Evolutionary conservation across 164 flowering plant genomes (phyloP), one percentile per base, ranked within the genome.

Genomic region (Litsea cubeba): DNA sequence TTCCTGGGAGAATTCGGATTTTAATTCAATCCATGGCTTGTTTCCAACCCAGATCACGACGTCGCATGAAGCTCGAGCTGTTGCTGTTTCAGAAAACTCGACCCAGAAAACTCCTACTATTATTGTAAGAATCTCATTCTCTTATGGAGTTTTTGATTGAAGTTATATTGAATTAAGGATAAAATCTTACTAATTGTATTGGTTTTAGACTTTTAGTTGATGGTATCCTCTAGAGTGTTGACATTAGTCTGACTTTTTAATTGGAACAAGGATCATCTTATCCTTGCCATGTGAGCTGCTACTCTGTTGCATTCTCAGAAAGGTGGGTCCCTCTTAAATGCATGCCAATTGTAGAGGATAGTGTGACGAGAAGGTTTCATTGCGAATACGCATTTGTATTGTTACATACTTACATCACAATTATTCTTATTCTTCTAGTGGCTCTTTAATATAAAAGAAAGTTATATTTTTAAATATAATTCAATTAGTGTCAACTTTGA

Each of bases 11-110:
- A 23, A 63, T 28, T 63, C 25, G 23, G 66, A 24, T 23, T 63
- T 63, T 28, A 25, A 22, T 12, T 25, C 66, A 17, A 18, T 28
- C 49, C 12, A 18, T n/a, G 20, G 5, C 70, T 7, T 25, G 50
- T 49, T 66, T 32, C 76, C 57, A 26, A 67, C 63, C 18, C 71
- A 66, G 71, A 24, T 65, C 22, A 7, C 65, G 2, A 51, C 23
- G 20, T 51, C 65, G 26, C 35, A 57, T 10, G 69, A 17, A 23
- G 69, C 14, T 50, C 75, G 24, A 50, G 70, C 75, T 6, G 74
- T 66, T 32, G 46, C 46, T 35, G 46, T 32, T 6, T 46, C 71
- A 4, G 71, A 46, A 20, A 68, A 40, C 20, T 40, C 54, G 49
- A 68, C 71, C 1, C 20, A 14, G 20, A 68, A 46, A 68, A 46